A percentile compares a stretch with the other conserved stretches of the same genome.
phyloP scores from a whole-genome alignment of 257 asterid genomes.

The Penstemon newberryi region DNA sequence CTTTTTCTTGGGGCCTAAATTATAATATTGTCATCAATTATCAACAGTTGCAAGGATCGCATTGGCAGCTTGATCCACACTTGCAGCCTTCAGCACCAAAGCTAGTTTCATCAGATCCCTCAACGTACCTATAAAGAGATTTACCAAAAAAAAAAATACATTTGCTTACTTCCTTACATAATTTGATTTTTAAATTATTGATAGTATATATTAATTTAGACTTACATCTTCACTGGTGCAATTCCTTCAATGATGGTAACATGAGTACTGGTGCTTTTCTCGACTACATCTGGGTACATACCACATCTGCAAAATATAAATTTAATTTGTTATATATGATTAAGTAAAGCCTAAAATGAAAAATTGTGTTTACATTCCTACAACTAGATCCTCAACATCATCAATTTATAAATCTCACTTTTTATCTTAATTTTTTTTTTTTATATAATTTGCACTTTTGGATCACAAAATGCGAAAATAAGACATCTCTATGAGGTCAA shows the following conservation, averaged over 20 bases:
- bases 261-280: slow-evolving; percentile 3
- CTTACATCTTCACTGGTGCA: slow-evolving; percentile 31
- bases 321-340: too few relatives aligned
- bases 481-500: too few relatives aligned
- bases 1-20: not conserved
- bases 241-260: slow-evolving; percentile 31
- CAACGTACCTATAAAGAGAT: slow-evolving; percentile 1
- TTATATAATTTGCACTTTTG: too few relatives aligned
- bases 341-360: too few relatives aligned
- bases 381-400: too few relatives aligned
- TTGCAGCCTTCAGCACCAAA: slow-evolving; percentile 45
- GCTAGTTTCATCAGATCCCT: slow-evolving; percentile 31
- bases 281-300: slow-evolving; percentile 30
- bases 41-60: slow-evolving; percentile 47
- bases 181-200: too few relatives aligned
- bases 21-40: not conserved
- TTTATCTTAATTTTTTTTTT: too few relatives aligned
- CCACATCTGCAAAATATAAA: not conserved
- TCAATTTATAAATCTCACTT: too few relatives aligned
- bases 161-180: not conserved
- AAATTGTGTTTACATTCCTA: too few relatives aligned
- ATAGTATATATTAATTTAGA: not conserved
- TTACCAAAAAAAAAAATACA: not conserved
- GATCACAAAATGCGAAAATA: too few relatives aligned
- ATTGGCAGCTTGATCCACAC: slow-evolving; percentile 40